Evolutionary conservation across 805 yeast genomes (phyloP), one percentile per base, ranked within the genome.

Genomic region (Candida ulmi): DNA sequence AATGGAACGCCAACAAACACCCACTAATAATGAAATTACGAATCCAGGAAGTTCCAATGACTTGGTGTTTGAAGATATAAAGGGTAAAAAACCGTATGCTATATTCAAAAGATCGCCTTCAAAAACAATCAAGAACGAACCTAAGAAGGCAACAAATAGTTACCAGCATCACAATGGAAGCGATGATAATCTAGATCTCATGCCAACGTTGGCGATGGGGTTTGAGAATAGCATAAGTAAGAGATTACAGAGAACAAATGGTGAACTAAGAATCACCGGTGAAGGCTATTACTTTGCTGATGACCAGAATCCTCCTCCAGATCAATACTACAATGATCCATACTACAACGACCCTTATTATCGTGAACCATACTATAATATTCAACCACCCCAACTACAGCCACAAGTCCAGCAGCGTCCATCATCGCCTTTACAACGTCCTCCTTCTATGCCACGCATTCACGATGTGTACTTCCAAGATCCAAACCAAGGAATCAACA

Each of bases 181-280:
- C 35, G 57, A 44, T 23, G 59, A 54, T 36, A 33, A 37, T 7
- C 24, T 54, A 28, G 52, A 42, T 18, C 26, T 54, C 25, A 52
- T 51, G 57, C 59, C 59, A 2, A 54, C 59, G 1, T 26, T 54
- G 13, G 59, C 59, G 1, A 48, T 50, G 44, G 59, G 59, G 7
- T 53, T 41, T 36, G 56, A 54, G 36, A 54, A 54, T 34, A 46
- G 52, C 11, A 21, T 51, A 18, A 46, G 45, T 13, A 47, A 44
- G 24, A 32, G 39, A 26, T 30, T 47, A 16, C 42, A 38, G 41
- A 42, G 40, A 9, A 41, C 39, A 17, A 39, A 43, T 4, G 47
- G 55, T 16, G 59, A 51, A 30, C 26, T 54, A 27, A 44, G 57
- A 29, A 54, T 53, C 36, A 52, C 55, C 2, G 49, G 49, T 1